Base-by-base conservation (phyloP, 2,329 filamentous ascomycete species). In the Cordyceps fumosorosea region DNA sequence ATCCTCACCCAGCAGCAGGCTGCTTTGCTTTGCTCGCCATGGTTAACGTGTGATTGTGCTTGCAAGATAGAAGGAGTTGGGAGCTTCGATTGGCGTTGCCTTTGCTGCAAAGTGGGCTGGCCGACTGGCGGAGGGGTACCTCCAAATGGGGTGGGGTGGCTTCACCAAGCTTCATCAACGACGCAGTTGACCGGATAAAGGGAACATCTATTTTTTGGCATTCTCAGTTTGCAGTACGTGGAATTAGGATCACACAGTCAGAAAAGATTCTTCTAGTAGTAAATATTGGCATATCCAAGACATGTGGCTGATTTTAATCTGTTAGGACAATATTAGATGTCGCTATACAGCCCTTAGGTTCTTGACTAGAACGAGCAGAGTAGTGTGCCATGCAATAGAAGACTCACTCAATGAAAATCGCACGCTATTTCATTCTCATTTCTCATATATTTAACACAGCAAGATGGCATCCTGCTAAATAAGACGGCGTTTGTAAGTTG, bases 11-110 rank as follows among this genome's bases (percentile, higher is more conserved):
- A 63, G 70, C 53, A 40, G 67, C 72, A 59, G 68, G 61, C 63
- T 72, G 71, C 66, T 78, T 79, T 60, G 70, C 76, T 71, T 75
- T 72, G 67, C 71, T 76, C 48, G 76, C 74, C 77, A 79, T 79
- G 14, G 44, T 65, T 74, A 65, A 65, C 64, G 60, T 60, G 67
- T 67, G 63, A 62, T 58, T 40, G 37, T 44, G 34, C 34, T 37
- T 57, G 65, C 64, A 65, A 62, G 61, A 62, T 66, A 18, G 12
- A 44, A 48, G 11, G 59, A 64, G 65, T 61, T 66, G 60, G 64
- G 65, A 69, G 66, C 67, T 70, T 63, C 63, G 55, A 69, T 71
- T 69, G 69, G 70, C 67, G 68, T 69, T 67, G 65, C 69, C 69
- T 69, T 71, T 72, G 50, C 57, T 53, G 29, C 68, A 67, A 48